Conservation (phyloP, 768 basidiomycete species). For the Jaapia argillacea region DNA sequence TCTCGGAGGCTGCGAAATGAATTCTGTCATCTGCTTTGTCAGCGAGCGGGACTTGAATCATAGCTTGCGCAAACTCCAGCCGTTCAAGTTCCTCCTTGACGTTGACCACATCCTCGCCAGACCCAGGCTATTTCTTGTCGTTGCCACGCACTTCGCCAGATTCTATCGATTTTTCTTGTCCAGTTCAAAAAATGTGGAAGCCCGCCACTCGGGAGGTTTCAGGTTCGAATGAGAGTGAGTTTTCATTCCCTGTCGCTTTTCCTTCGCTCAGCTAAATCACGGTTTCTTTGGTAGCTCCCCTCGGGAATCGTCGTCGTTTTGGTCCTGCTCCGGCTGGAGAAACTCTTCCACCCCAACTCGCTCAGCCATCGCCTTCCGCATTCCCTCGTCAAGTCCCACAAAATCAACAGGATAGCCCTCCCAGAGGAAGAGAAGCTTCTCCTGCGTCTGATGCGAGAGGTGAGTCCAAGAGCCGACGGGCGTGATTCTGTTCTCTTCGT, state of each 20-base stretch:
- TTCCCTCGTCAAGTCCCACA: slow-evolving; percentile 60
- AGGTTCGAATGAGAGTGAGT: slow-evolving; percentile 85
- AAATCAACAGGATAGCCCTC: slow-evolving; percentile 40
- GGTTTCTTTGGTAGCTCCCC: slow-evolving; percentile 47
- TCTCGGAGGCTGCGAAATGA: too few relatives aligned
- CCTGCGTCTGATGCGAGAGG: slow-evolving; percentile 50
- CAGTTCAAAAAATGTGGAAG: slow-evolving; percentile 80
- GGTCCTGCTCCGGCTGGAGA: slow-evolving; percentile 83
- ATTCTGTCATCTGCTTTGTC: too few relatives aligned
- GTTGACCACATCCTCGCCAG: slow-evolving; percentile 7
- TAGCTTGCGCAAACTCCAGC: too few relatives aligned
- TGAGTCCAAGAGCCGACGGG: slow-evolving; percentile 56
- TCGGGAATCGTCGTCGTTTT: slow-evolving; percentile 85
- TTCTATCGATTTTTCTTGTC: slow-evolving; percentile 10
- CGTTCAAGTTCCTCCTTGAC: slow-evolving; percentile 5
- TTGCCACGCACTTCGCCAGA: too few relatives aligned
- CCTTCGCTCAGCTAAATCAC: too few relatives aligned
- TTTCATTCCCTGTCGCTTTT: too few relatives aligned
- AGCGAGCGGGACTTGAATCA: too few relatives aligned
- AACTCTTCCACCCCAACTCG: slow-evolving; percentile 70
- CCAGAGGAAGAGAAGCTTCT: slow-evolving; percentile 61
- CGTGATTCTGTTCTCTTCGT: too few relatives aligned
- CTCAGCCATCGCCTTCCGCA: slow-evolving; percentile 79
- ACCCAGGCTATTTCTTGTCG: too few relatives aligned
- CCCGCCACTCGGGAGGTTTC: slow-evolving; percentile 84